Base-by-base conservation (phyloP, 352 stramenopile genomes). In the Pythium rishiriense region DNA sequence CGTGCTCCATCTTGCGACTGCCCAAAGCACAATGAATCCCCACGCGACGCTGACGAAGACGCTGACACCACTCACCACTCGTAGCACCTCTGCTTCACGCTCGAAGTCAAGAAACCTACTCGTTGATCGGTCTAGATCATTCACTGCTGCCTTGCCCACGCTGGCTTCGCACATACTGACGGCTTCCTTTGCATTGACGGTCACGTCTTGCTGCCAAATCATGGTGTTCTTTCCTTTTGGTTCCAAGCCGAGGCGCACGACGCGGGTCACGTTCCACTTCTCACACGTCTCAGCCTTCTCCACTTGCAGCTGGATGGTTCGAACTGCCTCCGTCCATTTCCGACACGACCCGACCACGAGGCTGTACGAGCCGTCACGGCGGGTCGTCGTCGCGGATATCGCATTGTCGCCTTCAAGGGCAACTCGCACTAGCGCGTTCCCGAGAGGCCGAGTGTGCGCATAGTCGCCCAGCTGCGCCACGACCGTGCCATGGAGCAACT, bases 331-430 rank as follows among this genome's bases (percentile, higher is more conserved):
- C 29, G 3, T 43, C 3, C 10, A 25, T 17, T 29, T 31, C 12
- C 21, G 52, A 24, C 53, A 58, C n/a, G 46, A 63, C 0, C 47
- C 47, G 21, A 69, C 8, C 26, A 59, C 41, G 21, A 63, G 12
- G 31, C 62, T 69, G 54, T 50, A 69, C 35, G 62, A 64, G 39
- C 62, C 62, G 37, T 69, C 53, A 21, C 47, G 26, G 7, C 48
- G 53, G 0, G 62, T 64, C 5, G 22, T 37, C 26, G 54, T 19
- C 22, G 47, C 31, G 2, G 22, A 48, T 3, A 48, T 4, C 3
- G n/a, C 57, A 24, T 11, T 24, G 9, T 52, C 46, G 10, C 29
- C 54, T 9, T 58, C 37, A 14, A 52, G 15, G 2, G 29, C 31
- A 5, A 64, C 28, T 25, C 35, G 33, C 24, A 69, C 62, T 2